Evolutionary conservation across 2,329 filamentous ascomycete genomes (phyloP).

Genomic region (Emergomyces africanus): DNA sequence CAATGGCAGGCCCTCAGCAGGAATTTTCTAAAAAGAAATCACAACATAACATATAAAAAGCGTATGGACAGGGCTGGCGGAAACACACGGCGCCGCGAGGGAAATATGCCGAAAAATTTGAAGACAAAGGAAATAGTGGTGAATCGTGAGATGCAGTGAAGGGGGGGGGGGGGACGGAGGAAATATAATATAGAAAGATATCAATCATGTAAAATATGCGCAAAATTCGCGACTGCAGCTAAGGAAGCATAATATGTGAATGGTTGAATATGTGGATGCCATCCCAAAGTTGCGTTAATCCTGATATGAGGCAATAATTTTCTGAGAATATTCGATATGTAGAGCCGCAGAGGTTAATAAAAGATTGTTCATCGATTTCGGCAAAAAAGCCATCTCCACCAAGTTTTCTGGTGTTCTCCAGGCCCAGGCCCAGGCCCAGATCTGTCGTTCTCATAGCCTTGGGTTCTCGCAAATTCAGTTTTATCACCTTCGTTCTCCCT

Average conservation of each 20-base stretch:
- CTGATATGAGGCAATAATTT: neutral
- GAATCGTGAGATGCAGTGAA: neutral
- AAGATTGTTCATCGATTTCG: neutral
- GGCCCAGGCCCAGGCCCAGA: neutral
- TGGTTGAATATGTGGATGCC: neutral
- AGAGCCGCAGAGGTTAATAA: neutral
- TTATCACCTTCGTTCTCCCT: neutral
- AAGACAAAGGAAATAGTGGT: neutral
- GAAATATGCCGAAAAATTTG: neutral
- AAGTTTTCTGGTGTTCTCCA: neutral
- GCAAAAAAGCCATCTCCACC: conserved; percentile 1
- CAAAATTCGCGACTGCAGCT: neutral
- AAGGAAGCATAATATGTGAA: neutral
- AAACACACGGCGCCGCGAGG: neutral
- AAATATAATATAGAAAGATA: neutral
- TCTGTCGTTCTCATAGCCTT: neutral
- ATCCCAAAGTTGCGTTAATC: neutral
- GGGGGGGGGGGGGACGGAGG: no score
- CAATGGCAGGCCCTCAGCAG: neutral
- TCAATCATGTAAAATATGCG: neutral
- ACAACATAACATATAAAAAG: neutral
- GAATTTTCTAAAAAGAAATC: neutral
- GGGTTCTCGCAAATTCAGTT: neutral
- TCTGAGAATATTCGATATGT: neutral
- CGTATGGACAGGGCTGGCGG: neutral